phyloP scores from a whole-genome alignment of 2,329 filamentous ascomycete species.

The Cladosporium sp. region DNA sequence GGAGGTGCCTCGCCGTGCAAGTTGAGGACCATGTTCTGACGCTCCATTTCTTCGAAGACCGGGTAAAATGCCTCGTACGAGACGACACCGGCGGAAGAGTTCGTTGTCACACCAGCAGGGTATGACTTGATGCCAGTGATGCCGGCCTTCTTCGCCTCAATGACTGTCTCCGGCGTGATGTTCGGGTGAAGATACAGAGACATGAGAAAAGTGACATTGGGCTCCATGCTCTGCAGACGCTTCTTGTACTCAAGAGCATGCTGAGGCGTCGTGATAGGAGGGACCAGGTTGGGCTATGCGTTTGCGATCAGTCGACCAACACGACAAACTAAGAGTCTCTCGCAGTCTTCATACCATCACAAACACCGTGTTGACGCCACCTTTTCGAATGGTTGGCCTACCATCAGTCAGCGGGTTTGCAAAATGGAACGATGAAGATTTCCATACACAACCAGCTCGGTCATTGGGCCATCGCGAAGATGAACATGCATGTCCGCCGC shows the following conservation, averaged over 20 bases:
- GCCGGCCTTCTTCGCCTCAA: conserved; percentile 64
- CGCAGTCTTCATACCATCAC: conserved; percentile 40
- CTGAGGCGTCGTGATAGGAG: conserved; percentile 44
- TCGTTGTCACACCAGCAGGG: conserved; percentile 51
- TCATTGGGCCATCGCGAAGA: conserved; percentile 47
- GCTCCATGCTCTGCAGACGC: conserved; percentile 39
- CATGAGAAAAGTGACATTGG: conserved; percentile 46
- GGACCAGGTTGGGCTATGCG: conserved; percentile 44
- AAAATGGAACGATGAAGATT: not conserved
- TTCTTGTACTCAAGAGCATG: conserved; percentile 42
- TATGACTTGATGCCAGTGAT: conserved; percentile 70
- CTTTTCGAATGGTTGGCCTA: conserved; percentile 44
- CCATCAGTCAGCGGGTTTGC: conserved; percentile 5
- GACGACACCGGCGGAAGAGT: conserved; percentile 61
- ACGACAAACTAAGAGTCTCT: not conserved
- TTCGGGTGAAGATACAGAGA: conserved; percentile 45
- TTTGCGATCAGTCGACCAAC: not conserved
- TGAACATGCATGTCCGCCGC: conserved; percentile 48
- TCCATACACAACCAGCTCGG: conserved; percentile 38
- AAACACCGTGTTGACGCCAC: conserved; percentile 49
- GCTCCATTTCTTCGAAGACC: conserved; percentile 85
- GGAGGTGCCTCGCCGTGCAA: conserved; percentile 83
- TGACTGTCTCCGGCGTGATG: conserved; percentile 52
- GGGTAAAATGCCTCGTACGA: conserved; percentile 65
- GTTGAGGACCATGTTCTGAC: conserved; percentile 76